Base-by-base conservation (phyloP, 805 yeast species). In the Debaryomyces prosopidis region DNA sequence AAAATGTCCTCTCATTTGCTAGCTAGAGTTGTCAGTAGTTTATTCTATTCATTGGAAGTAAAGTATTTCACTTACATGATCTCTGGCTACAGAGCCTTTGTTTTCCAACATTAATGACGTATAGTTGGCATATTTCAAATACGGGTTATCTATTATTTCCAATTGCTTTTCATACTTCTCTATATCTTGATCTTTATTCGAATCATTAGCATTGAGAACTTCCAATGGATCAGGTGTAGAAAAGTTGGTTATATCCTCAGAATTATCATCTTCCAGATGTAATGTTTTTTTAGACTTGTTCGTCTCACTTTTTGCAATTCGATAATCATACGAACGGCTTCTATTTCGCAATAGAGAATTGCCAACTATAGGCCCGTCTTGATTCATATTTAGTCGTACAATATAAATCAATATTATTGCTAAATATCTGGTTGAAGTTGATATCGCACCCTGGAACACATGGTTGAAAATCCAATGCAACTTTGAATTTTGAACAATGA, bases 21-120 rank as follows among this genome's bases (percentile, higher is more conserved):
- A 67, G 20, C 66, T 62, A 28, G 4, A 27, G 10, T 34, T 32
- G 58, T 58, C 53, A 54, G 59, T 55, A 55, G 20, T 11, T 16
- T 18, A 23, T 16, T 15, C 17, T 14, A 14, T 28, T 11, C 15
- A 23, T 17, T 18, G 28, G 9, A 10, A 9, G 5, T 36, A 26
- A 23, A 38, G 14, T 23, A 23, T 19, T 28, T 35, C 51, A 62
- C 66, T 35, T 60, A 62, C 64, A 44, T 70, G 73, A 51, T 70
- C 76, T 40, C 74, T 52, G 3, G 76, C 76, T 5, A 63, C 66
- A 15, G 69, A 59, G 12, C 67, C 69, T 9, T 49, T 47, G 45
- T 69, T 70, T 11, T 59, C 56, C 1, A 68, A 46, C 3, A 53
- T 32, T 2, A 57, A 48, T 8, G 47, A 40, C 10, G 33, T 30